Evolutionary conservation across 2,329 filamentous ascomycete genomes (phyloP).

Genomic region (Xylaria sp.): DNA sequence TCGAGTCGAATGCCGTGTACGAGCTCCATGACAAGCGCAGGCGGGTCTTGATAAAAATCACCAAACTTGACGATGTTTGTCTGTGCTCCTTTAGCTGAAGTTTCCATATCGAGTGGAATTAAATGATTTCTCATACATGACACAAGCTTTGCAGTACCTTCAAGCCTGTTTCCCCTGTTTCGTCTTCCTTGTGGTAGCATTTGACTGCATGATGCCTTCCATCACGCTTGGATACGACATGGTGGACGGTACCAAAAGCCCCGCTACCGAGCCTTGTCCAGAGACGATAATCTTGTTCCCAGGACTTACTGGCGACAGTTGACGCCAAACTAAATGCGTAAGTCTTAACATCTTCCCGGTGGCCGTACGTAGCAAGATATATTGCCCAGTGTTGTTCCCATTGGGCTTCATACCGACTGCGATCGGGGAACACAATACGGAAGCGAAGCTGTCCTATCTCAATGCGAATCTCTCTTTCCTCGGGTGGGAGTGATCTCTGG

Average conservation of each 20-base stretch:
- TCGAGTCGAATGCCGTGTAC: background rate
- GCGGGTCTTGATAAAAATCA: background rate
- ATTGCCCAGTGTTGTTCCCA: background rate
- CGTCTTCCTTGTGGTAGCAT: background rate
- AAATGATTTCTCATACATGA: background rate
- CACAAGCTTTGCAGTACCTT: background rate
- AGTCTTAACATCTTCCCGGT: no score
- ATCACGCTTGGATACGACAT: background rate
- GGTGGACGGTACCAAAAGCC: background rate
- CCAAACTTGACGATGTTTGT: background rate
- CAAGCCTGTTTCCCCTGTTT: background rate
- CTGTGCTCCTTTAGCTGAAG: background rate
- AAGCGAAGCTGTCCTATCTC: background rate
- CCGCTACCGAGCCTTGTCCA: background rate
- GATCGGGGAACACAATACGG: background rate
- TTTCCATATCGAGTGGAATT: background rate
- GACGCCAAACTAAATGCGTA: background rate
- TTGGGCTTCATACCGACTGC: background rate
- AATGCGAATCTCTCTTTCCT: background rate
- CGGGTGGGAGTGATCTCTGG: background rate
- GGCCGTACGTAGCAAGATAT: background rate
- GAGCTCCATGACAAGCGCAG: conserved; percentile 1
- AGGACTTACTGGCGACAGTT: background rate
- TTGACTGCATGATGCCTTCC: background rate
- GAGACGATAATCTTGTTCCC: background rate